Evolutionary conservation across 208 protist genomes (phyloP).

Genomic region (Vickermania spadyakhi): DNA sequence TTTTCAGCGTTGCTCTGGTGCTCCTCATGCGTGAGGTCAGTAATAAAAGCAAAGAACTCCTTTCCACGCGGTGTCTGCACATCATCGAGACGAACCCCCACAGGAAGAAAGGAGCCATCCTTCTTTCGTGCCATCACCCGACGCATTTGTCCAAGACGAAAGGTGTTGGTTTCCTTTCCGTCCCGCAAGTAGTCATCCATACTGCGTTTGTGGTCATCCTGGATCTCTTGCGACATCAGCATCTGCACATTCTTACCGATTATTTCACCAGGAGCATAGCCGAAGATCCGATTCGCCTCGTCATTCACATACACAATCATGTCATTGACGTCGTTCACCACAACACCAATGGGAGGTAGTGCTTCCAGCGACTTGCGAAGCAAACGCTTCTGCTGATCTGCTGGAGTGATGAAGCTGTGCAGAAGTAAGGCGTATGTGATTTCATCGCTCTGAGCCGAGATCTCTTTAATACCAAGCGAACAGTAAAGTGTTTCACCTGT

Average conservation of each 20-base stretch:
- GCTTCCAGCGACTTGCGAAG: slow-evolving; percentile 1
- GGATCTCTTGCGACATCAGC: slow-evolving; percentile 8
- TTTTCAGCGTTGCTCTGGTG: slow-evolving; percentile 1
- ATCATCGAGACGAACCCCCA: slow-evolving; percentile 10
- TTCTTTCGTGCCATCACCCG: slow-evolving; percentile 3
- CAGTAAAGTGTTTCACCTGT: slow-evolving; percentile 1
- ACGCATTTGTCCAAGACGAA: slow-evolving; percentile 10
- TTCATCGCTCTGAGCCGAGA: neutral
- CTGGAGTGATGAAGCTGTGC: neutral
- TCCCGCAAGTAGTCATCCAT: slow-evolving; percentile 10
- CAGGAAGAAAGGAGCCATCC: slow-evolving; percentile 4
- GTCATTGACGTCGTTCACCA: slow-evolving; percentile 1
- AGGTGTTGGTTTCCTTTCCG: slow-evolving; percentile 1
- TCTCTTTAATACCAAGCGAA: slow-evolving; percentile 2
- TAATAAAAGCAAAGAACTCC: slow-evolving; percentile 10
- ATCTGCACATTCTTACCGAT: slow-evolving; percentile 13
- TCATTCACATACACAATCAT: slow-evolving; percentile 12
- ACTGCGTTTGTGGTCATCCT: slow-evolving; percentile 9
- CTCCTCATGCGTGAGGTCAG: slow-evolving; percentile 9
- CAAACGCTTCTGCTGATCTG: neutral
- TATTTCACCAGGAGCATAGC: slow-evolving; percentile 9
- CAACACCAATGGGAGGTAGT: neutral
- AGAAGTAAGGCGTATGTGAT: slow-evolving; percentile 4
- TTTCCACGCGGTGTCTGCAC: neutral
- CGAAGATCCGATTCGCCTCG: slow-evolving; percentile 4